Evolutionary conservation across 495 filamentous ascomycete species (phyloP), one percentile per base, ranked within the genome.

Genomic region (Talaromyces nanjingensis): DNA sequence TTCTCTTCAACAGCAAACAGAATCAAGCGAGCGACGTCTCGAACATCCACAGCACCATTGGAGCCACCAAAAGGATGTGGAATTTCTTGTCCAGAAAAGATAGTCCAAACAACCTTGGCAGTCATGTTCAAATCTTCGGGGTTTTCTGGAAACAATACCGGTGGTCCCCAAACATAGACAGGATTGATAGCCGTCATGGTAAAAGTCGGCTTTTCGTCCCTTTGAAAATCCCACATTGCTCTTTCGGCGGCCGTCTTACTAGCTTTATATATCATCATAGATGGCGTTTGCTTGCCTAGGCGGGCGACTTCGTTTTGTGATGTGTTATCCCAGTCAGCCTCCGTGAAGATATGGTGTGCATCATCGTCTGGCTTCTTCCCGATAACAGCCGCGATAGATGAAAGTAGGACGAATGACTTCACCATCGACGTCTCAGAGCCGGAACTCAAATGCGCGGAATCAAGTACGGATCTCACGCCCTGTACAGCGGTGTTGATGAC

Each of bases 401-500:
- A 81, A 2, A 81, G 84, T 33, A 80, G 68, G 64, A 86, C 76
- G 12, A 87, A 71, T 27, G 54, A 20, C 11, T 56, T 56, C 24
- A 56, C 12, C 1, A 6, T 56, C n/a, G 24, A 16, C 9, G 37
- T 5, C 37, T 14, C 37, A 24, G 49, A 22, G 20, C 56, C 29
- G 7, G 29, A 9, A 14, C 29, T 20, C 27, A 9, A 20, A 39
- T 31, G 22, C 11, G 56, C 56, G 12, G 56, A 59, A 20, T 59
- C 16, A 8, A 59, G 29, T 37, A 59, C n/a, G 16, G 29, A 31
- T 59, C 11, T 59, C 12, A 22, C 29, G 4, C 56, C 56, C 27
- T 24, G 8, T 11, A 34, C 56, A 14, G 91, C 91, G 0, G 91
- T 90, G 65, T 89, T 80, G 54, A 93, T 74, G 14, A 93, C 79